Conservation (phyloP, 1,284 basidiomycete species). For the Microbotryum saponariae region DNA sequence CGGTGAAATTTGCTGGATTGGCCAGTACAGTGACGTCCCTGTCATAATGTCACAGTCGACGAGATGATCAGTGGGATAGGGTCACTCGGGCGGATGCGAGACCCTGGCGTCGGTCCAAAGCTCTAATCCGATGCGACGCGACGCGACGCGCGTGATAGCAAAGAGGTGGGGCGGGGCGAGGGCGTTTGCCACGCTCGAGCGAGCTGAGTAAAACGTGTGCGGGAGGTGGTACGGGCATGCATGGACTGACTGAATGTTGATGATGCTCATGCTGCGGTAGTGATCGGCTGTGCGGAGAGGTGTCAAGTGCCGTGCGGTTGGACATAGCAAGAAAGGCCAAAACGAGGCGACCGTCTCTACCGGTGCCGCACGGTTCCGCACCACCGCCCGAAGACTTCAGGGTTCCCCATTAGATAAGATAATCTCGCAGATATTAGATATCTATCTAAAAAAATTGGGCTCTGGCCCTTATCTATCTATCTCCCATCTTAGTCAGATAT, state of each 20-base stretch:
- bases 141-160: neutral
- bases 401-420: no score
- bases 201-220: neutral
- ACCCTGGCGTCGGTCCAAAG: neutral
- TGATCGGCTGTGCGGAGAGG: no score
- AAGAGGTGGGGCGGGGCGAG: neutral
- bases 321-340: no score
- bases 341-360: no score
- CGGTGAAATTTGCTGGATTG: constrained; percentile 84
- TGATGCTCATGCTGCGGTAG: constrained; percentile 26
- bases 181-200: neutral
- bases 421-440: no score
- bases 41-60: neutral
- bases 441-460: no score
- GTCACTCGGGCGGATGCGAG: neutral
- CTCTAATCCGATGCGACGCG: neutral
- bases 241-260: constrained; percentile 29
- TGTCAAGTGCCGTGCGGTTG: no score
- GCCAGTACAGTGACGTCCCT: constrained; percentile 55
- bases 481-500: no score
- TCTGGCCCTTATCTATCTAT: no score
- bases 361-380: no score
- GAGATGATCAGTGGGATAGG: neutral
- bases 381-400: no score
- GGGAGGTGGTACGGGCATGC: neutral